Conservation (phyloP, 1,139 yeast genomes). For the Ogataea hybrid region DNA sequence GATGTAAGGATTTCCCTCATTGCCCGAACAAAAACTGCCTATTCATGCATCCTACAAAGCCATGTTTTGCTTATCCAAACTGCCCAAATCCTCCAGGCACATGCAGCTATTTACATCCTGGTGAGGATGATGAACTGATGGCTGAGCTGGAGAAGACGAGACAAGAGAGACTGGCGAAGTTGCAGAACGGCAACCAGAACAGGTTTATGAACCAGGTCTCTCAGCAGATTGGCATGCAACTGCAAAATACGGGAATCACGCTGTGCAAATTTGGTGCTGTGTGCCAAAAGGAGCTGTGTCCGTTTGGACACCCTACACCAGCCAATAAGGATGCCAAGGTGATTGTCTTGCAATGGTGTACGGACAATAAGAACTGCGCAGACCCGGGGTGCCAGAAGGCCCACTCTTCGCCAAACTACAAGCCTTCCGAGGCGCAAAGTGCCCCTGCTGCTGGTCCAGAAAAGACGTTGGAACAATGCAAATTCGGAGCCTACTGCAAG, state of each 20-base stretch:
- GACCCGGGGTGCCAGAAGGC: constrained; percentile 66
- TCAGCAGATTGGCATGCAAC: constrained; percentile 27
- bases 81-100: constrained; percentile 82
- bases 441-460: constrained; percentile 26
- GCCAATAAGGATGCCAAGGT: constrained; percentile 74
- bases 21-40: constrained; percentile 68
- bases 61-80: constrained; percentile 73
- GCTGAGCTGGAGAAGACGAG: constrained; percentile 61
- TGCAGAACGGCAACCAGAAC: constrained; percentile 29
- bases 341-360: constrained; percentile 71
- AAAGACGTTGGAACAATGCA: constrained; percentile 73
- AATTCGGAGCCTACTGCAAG: constrained; percentile 72
- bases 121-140: constrained; percentile 73
- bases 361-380: constrained; percentile 61
- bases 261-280: constrained; percentile 73
- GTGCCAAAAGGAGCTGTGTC: constrained; percentile 77
- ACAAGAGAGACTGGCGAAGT: constrained; percentile 44
- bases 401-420: constrained; percentile 70
- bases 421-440: constrained; percentile 30
- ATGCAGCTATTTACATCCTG: constrained; percentile 79
- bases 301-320: constrained; percentile 91
- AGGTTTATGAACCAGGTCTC: constrained; percentile 21
- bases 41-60: constrained; percentile 76
- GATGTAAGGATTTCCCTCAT: constrained; percentile 79
- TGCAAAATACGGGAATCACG: constrained; percentile 42